phyloP scores from a whole-genome alignment of 2,329 filamentous ascomycete species.

The Penicillium freii region DNA sequence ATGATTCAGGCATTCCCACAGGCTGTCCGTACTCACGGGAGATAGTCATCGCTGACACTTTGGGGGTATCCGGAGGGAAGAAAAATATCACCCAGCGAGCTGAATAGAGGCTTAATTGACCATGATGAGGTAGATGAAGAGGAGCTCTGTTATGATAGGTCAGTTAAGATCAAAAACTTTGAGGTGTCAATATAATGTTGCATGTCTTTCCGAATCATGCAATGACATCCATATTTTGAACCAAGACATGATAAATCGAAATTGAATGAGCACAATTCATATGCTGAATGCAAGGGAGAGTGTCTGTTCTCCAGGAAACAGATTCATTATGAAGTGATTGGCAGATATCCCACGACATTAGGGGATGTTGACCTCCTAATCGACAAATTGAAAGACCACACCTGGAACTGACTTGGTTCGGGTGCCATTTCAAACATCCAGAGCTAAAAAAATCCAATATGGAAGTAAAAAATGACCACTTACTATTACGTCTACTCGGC shows the following conservation, averaged over 20 bases:
- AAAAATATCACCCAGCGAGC: constrained; percentile 66
- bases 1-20: not conserved
- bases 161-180: not conserved
- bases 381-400: not conserved
- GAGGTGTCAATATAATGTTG: not conserved
- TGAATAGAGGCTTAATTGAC: constrained; percentile 28
- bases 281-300: not conserved
- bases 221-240: not conserved
- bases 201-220: not conserved
- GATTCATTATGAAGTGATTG: not conserved
- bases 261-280: not conserved
- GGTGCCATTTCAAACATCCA: not conserved
- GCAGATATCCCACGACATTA: not conserved
- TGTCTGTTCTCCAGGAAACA: not conserved
- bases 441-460: not conserved
- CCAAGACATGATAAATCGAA: not conserved
- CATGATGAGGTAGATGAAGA: constrained; percentile 21
- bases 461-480: constrained; percentile 12
- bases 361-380: not conserved
- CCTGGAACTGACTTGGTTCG: not conserved
- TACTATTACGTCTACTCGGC: constrained; percentile 48
- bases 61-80: constrained; percentile 84
- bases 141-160: constrained; percentile 15
- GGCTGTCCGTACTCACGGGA: constrained; percentile 52
- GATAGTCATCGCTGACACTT: constrained; percentile 81